Evolutionary conservation across 768 basidiomycete genomes (phyloP).

Genomic region (Tephrocybe sp.): DNA sequence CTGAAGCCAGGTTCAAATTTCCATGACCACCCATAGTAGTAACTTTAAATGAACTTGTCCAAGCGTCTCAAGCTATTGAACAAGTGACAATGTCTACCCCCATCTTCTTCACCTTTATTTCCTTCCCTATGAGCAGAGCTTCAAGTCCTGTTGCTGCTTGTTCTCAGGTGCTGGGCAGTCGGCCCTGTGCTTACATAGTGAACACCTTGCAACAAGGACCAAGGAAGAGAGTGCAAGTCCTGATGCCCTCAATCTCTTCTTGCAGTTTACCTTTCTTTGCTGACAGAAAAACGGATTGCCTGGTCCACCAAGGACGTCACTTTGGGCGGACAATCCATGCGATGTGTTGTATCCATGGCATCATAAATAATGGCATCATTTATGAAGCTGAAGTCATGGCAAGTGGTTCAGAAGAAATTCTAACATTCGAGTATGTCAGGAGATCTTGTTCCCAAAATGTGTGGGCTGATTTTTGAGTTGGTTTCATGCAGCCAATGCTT

Average conservation of each 20-base stretch:
- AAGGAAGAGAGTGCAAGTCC: constrained; percentile 1
- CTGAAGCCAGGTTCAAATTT: too few relatives aligned
- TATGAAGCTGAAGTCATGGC: constrained; percentile 8
- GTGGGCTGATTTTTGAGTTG: not conserved
- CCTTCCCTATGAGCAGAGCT: too few relatives aligned
- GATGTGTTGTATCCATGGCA: constrained; percentile 13
- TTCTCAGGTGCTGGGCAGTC: too few relatives aligned
- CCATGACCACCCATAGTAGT: too few relatives aligned
- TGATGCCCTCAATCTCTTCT: not conserved
- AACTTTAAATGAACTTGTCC: too few relatives aligned
- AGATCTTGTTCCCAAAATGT: not conserved
- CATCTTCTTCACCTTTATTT: too few relatives aligned
- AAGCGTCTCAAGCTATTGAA: too few relatives aligned
- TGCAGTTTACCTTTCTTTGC: not conserved
- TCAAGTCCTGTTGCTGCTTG: too few relatives aligned
- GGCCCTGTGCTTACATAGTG: not conserved
- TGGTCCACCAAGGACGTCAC: constrained; percentile 23
- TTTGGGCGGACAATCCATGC: constrained; percentile 18
- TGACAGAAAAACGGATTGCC: not conserved
- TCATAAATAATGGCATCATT: constrained; percentile 19
- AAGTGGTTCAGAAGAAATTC: not conserved
- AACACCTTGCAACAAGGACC: constrained; percentile 2
- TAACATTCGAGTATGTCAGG: constrained; percentile 3
- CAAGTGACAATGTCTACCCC: too few relatives aligned
- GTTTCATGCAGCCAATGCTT: constrained; percentile 4